Conservation (phyloP, 371 early-diverging fungal genomes). For the Dichotomocladium elegans region DNA sequence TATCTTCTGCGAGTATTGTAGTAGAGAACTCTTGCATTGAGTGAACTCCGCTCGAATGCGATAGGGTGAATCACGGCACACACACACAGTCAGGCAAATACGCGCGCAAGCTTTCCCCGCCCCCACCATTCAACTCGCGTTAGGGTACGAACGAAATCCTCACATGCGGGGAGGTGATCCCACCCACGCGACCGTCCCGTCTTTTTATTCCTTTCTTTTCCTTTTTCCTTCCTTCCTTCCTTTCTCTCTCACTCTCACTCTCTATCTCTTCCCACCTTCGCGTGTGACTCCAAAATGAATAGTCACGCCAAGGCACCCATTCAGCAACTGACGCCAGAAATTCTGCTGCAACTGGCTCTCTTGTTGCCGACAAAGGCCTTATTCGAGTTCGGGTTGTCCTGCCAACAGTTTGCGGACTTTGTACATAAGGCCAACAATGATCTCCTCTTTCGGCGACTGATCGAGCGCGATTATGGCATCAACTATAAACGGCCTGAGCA, state of each 20-base stretch:
- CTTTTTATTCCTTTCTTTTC: slow-evolving; percentile 8
- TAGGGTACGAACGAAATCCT: too few species aligned
- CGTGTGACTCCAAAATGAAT: not conserved
- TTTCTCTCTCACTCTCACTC: not conserved
- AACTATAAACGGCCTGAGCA: slow-evolving; percentile 21
- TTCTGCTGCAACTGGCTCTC: slow-evolving; percentile 18
- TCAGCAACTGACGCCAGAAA: slow-evolving; percentile 23
- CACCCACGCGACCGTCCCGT: not conserved
- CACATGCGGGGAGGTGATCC: too few species aligned
- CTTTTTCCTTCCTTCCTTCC: not conserved
- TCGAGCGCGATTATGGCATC: slow-evolving; percentile 29
- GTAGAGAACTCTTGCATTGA: too few species aligned
- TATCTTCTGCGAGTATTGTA: too few species aligned
- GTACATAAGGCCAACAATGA: slow-evolving; percentile 17
- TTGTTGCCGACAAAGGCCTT: slow-evolving; percentile 20
- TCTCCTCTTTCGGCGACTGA: slow-evolving; percentile 20
- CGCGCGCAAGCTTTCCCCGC: too few species aligned
- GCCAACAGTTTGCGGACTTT: slow-evolving; percentile 18
- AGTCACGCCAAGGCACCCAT: slow-evolving; percentile 5
- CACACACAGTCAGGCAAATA: too few species aligned
- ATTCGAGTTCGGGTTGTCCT: slow-evolving; percentile 17
- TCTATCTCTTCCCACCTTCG: too few species aligned
- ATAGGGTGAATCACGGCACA: too few species aligned
- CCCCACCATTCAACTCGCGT: too few species aligned
- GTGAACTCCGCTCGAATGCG: too few species aligned